phyloP scores from a whole-genome alignment of 495 filamentous ascomycete species.

The Talaromyces wortmannii region DNA sequence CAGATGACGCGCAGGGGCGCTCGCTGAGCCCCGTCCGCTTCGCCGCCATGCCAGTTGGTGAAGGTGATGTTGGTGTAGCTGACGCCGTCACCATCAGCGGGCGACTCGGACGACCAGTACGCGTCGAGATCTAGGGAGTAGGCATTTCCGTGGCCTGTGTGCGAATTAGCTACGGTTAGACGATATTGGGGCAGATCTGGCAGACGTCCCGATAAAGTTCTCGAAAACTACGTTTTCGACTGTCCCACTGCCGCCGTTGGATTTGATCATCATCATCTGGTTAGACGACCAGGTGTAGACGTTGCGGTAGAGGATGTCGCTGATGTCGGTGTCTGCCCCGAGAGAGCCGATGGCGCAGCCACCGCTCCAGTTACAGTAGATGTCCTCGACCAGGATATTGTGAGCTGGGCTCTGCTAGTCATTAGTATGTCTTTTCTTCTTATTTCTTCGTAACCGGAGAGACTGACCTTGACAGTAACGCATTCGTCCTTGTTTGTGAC shows the following conservation, averaged over 20 bases:
- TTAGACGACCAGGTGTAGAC: conserved; percentile 48
- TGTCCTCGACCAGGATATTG: conserved; percentile 48
- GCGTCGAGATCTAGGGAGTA: conserved; percentile 50
- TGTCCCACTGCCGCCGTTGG: conserved; percentile 48
- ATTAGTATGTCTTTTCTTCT: conserved; percentile 6
- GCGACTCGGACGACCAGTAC: conserved; percentile 38
- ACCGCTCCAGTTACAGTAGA: conserved; percentile 52
- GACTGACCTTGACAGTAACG: conserved; percentile 39
- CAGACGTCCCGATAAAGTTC: conserved; percentile 45
- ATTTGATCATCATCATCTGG: conserved; percentile 61
- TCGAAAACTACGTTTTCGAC: conserved; percentile 45
- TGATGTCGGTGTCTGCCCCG: conserved; percentile 26
- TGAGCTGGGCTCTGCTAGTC: conserved; percentile 25
- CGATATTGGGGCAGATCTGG: too few species aligned
- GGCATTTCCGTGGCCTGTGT: conserved; percentile 40
- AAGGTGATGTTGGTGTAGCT: conserved; percentile 44
- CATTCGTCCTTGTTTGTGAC: conserved; percentile 53
- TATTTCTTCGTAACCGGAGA: not conserved
- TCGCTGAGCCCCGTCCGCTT: conserved; percentile 37
- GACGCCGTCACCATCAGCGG: conserved; percentile 37
- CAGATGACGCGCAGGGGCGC: conserved; percentile 46
- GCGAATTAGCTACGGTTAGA: not conserved
- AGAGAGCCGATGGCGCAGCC: conserved; percentile 49
- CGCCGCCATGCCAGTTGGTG: conserved; percentile 51
- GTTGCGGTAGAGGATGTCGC: conserved; percentile 41